Base-by-base conservation (phyloP, 495 filamentous ascomycete species). In the Penicillium robsamsonii region DNA sequence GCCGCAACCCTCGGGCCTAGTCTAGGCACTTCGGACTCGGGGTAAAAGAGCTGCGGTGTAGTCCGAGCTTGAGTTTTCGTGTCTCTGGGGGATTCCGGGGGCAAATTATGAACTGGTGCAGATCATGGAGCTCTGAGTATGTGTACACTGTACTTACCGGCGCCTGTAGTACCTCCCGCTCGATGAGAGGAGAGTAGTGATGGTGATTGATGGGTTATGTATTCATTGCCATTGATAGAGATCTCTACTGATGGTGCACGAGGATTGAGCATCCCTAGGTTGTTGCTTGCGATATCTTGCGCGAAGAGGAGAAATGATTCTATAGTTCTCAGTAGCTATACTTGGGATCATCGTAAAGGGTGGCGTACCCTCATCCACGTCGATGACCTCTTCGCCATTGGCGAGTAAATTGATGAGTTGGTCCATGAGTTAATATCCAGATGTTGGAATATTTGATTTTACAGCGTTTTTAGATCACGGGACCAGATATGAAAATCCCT, bases 241-340 rank as follows among this genome's bases (percentile, higher is more conserved):
- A 97, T 61, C 13, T 94, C 84, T 49, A 97, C 61, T 13, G 73
- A 71, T 1, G 78, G 63, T 15, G 87, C 80, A 56, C 83, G 84
- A 5, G 87, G 74, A 71, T 96, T 85, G 58, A 96, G 67, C 66
- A 97, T 92, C 53, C 93, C 93, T 11, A 97, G 85, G 60, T 92
- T 85, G 50, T 85, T 83, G 8, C 88, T 88, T 5, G 88, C 84
- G 46, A 91, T 81, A 17, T 81, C 66, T 60, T 89, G 85, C 13
- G 90, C 84, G 78, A 95, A 96, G 48, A 96, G 80, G 29, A 90
- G 71, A 64, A 94, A 96, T 37, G 89, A 86, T 75, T 97, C 93
- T 96, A 64, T 18, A 30, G 48, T 38, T 53, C 25, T 51, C n/a
- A 38, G 55, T 25, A 30, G 47, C 41, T 48, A 33, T 46, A 31